Evolutionary conservation across 2,329 filamentous ascomycete genomes (phyloP).

Genomic region (Grosmannia serpens): DNA sequence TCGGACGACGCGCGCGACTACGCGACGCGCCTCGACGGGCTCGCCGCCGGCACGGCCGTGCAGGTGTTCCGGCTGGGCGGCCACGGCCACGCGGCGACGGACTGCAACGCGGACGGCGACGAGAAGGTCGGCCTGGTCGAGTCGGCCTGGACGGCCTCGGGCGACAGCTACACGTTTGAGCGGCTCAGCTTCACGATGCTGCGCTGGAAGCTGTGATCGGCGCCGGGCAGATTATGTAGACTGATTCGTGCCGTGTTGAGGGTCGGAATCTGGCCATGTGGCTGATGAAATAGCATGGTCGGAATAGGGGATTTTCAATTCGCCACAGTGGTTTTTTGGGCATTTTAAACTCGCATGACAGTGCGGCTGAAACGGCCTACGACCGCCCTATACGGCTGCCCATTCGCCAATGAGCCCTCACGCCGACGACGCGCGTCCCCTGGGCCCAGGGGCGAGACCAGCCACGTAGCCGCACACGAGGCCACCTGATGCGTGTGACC

Average conservation of each 20-base stretch:
- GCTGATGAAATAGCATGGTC: too few relatives aligned
- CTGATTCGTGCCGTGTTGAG: too few relatives aligned
- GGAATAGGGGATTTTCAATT: too few relatives aligned
- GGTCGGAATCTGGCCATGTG: too few relatives aligned
- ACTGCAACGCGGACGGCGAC: not conserved
- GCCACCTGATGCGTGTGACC: not conserved
- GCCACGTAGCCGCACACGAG: not conserved
- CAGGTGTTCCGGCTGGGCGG: constrained; percentile 5
- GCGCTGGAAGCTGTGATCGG: not conserved
- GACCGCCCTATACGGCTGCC: too few relatives aligned
- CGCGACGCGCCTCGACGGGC: not conserved
- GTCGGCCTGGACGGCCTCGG: not conserved
- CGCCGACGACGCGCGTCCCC: not conserved
- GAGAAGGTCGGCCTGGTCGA: constrained; percentile 3
- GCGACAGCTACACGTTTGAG: not conserved
- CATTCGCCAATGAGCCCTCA: not conserved
- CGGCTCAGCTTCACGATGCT: constrained; percentile 1
- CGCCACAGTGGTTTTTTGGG: too few relatives aligned
- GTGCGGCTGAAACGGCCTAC: too few relatives aligned
- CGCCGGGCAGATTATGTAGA: too few relatives aligned
- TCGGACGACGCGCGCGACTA: constrained; percentile 11
- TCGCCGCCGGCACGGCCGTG: not conserved
- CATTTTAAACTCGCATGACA: too few relatives aligned
- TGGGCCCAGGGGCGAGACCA: not conserved
- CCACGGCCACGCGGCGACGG: not conserved